These are phyloP conservation scores for Cordyceps sp. DNA, from an alignment of 2,329 filamentous ascomycete species.

Conservation along the genomic window DNA sequence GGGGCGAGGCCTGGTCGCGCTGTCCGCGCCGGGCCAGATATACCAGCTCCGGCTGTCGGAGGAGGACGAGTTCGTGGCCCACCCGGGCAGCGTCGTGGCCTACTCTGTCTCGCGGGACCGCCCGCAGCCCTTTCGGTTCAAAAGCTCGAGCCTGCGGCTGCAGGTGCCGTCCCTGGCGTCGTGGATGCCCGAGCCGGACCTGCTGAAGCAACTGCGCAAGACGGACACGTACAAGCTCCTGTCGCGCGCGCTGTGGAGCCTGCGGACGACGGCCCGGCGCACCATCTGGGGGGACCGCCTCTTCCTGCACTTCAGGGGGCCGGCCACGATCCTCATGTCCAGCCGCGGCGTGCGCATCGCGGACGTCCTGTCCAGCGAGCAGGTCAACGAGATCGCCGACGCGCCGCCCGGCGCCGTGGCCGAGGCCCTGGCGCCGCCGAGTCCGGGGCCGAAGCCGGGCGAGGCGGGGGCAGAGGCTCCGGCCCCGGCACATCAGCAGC, in stretches of 20 bases:
- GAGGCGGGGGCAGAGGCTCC: slow-evolving; percentile 6
- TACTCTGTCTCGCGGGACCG: slow-evolving; percentile 62
- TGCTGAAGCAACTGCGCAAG: slow-evolving; percentile 55
- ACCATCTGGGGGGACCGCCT: slow-evolving; percentile 89
- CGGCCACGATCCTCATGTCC: slow-evolving; percentile 72
- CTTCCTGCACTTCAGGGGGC: slow-evolving; percentile 81
- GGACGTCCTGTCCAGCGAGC: slow-evolving; percentile 59
- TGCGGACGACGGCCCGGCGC: slow-evolving; percentile 62
- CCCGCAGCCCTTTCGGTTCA: slow-evolving; percentile 76
- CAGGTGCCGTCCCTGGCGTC: slow-evolving; percentile 57
- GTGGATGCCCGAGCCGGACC: slow-evolving; percentile 52
- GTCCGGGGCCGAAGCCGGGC: slow-evolving; percentile 10
- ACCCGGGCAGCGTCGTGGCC: slow-evolving; percentile 82
- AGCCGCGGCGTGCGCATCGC: slow-evolving; percentile 66
- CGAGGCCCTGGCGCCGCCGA: slow-evolving; percentile 34
- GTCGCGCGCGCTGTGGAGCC: slow-evolving; percentile 43
- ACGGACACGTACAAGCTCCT: slow-evolving; percentile 58
- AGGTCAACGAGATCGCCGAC: slow-evolving; percentile 85
- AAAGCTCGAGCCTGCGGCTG: slow-evolving; percentile 56
- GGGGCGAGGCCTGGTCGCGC: slow-evolving; percentile 69
- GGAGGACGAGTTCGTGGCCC: slow-evolving; percentile 80
- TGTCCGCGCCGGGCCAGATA: slow-evolving; percentile 75
- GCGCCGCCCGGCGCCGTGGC: slow-evolving; percentile 55
- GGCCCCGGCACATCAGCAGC: no score
- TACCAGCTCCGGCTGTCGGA: slow-evolving; percentile 69